Conservation (phyloP, 2,329 filamentous ascomycete species). For the Diaporthe velutina region DNA sequence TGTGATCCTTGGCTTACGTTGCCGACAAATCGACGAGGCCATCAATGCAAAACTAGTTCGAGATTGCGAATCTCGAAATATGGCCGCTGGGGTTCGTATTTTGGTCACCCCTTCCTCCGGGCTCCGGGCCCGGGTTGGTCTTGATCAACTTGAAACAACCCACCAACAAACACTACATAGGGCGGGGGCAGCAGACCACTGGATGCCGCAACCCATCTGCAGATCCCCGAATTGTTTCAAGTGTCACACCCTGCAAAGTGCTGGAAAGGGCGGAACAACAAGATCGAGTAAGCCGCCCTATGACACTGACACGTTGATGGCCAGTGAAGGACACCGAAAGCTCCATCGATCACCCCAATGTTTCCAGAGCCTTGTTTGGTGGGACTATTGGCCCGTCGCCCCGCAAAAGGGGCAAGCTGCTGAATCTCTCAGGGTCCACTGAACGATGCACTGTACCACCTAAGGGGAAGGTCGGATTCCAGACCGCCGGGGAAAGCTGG, state of each 20-base stretch:
- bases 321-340: neutral
- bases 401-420: constrained; percentile 23
- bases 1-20: constrained; percentile 20
- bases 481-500: constrained; percentile 35
- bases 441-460: constrained; percentile 7
- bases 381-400: constrained; percentile 16
- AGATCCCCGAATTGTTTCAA: constrained; percentile 33
- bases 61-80: constrained; percentile 27
- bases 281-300: constrained; percentile 27
- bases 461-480: constrained; percentile 4
- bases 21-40: constrained; percentile 17
- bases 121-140: constrained; percentile 9
- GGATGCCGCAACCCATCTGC: constrained; percentile 30
- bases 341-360: constrained; percentile 16
- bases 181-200: constrained; percentile 2
- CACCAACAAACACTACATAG: constrained; percentile 10
- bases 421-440: constrained; percentile 12
- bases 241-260: constrained; percentile 23
- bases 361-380: constrained; percentile 32
- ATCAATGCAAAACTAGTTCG: constrained; percentile 33
- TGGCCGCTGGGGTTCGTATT: constrained; percentile 5
- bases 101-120: neutral
- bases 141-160: constrained; percentile 31
- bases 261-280: constrained; percentile 21
- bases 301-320: neutral